A percentile compares a stretch with the other conserved stretches of the same genome.
Evolutionary conservation across 2,329 filamentous ascomycete species (phyloP).

Genomic region (Aspergillus sp.): DNA sequence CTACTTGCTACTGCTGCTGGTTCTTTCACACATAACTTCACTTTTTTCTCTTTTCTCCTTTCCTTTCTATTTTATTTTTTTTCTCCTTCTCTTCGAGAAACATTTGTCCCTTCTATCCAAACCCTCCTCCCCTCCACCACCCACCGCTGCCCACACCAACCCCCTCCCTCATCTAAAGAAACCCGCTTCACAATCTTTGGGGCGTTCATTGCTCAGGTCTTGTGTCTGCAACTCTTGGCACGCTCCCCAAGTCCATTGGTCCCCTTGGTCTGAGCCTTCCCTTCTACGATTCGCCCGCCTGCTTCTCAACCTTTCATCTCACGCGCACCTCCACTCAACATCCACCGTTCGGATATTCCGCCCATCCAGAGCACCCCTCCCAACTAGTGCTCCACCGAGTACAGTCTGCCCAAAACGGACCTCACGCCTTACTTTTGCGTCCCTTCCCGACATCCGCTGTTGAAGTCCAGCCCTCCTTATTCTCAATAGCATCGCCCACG

Average conservation of each 20-base stretch:
- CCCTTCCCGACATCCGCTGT: constrained; percentile 47
- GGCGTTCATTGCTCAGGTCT: constrained; percentile 20
- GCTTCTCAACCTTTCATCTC: constrained; percentile 39
- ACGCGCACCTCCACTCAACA: constrained; percentile 33
- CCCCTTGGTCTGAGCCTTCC: constrained; percentile 26
- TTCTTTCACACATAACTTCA: constrained; percentile 9
- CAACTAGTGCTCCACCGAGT: constrained; percentile 35
- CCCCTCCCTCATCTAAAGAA: background rate
- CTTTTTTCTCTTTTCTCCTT: constrained; percentile 12
- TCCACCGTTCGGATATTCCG: constrained; percentile 38
- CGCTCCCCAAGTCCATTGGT: constrained; percentile 25
- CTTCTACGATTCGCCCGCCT: constrained; percentile 28
- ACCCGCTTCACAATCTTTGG: constrained; percentile 19
- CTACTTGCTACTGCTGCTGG: constrained; percentile 15
- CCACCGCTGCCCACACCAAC: no score
- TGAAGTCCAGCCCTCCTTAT: constrained; percentile 47
- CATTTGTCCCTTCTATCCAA: constrained; percentile 9
- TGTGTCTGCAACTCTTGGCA: constrained; percentile 36
- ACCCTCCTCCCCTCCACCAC: constrained; percentile 15
- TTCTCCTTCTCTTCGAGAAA: constrained; percentile 8
- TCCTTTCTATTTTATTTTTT: constrained; percentile 7
- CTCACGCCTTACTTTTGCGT: constrained; percentile 43
- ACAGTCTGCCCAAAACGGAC: constrained; percentile 58
- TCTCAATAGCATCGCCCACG: constrained; percentile 41
- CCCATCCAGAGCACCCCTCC: constrained; percentile 36